Conservation (phyloP, 495 filamentous ascomycete species). For the Hypoxylon fragiforme region DNA sequence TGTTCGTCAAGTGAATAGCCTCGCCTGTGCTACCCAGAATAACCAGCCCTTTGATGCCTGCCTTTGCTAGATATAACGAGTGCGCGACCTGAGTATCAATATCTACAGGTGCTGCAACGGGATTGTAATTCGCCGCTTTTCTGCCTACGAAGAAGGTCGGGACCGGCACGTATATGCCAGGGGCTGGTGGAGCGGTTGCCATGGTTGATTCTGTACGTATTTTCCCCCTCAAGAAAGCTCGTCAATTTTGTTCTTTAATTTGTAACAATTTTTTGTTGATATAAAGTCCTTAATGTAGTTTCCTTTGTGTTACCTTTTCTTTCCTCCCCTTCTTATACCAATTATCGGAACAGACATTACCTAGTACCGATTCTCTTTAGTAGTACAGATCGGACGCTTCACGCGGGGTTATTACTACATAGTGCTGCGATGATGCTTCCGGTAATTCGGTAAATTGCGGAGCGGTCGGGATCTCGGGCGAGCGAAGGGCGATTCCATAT, state of each 20-base stretch:
- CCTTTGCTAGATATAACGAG: slow-evolving; percentile 63
- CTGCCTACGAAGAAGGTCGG: slow-evolving; percentile 49
- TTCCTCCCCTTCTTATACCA: background rate
- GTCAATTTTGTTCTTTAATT: too few species aligned
- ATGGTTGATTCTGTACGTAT: background rate
- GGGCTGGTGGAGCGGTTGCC: slow-evolving; percentile 38
- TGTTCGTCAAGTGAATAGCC: slow-evolving; percentile 64
- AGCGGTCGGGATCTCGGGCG: slow-evolving; percentile 19
- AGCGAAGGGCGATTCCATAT: slow-evolving; percentile 17
- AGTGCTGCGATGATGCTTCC: slow-evolving; percentile 8
- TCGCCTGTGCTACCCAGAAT: slow-evolving; percentile 71
- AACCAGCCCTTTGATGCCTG: slow-evolving; percentile 66
- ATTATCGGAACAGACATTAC: background rate
- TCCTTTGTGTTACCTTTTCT: background rate
- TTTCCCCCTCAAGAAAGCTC: background rate
- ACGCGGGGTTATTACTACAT: slow-evolving; percentile 17
- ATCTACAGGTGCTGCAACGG: slow-evolving; percentile 47
- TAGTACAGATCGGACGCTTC: slow-evolving; percentile 1
- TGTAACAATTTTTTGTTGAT: too few species aligned
- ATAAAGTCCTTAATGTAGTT: background rate
- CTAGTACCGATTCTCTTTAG: background rate
- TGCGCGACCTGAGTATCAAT: slow-evolving; percentile 59
- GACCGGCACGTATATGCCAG: slow-evolving; percentile 49
- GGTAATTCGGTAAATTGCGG: slow-evolving; percentile 9
- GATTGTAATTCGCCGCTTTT: slow-evolving; percentile 29